Conservation (phyloP, 257 asterid genomes). For the Vinca minor region DNA sequence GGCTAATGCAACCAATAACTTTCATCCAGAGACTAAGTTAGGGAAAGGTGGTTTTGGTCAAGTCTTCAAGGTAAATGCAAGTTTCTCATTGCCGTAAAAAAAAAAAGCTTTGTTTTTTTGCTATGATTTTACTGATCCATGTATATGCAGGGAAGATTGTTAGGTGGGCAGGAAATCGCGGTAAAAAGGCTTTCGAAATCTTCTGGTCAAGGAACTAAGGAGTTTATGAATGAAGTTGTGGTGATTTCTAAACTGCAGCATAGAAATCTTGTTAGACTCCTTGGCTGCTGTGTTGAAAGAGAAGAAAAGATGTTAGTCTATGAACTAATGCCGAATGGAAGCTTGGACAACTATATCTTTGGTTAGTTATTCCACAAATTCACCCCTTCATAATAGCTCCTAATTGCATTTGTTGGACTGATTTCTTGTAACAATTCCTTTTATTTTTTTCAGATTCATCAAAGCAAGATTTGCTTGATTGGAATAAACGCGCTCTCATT, state of each 20-base stretch:
- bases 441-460: conserved; percentile 8
- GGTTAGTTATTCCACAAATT: conserved; percentile 7
- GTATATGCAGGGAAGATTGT: conserved; percentile 14
- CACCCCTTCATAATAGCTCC: too few species aligned
- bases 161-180: conserved; percentile 12
- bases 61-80: conserved; percentile 46
- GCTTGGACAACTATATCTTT: conserved; percentile 15
- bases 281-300: conserved; percentile 42
- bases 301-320: conserved; percentile 48
- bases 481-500: conserved; percentile 38
- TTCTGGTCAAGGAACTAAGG: conserved; percentile 42
- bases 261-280: conserved; percentile 46
- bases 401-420: too few species aligned
- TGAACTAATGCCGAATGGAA: conserved; percentile 55
- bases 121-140: not conserved
- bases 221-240: conserved; percentile 49
- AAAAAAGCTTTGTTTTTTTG: not conserved
- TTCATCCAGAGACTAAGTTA: conserved; percentile 31
- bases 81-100: not conserved
- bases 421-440: too few species aligned
- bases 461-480: conserved; percentile 29
- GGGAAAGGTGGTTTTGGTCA: conserved; percentile 69
- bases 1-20: conserved; percentile 38
- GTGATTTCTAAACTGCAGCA: conserved; percentile 43
- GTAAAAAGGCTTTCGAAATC: conserved; percentile 25